phyloP scores from a whole-genome alignment of 352 stramenopile species.

The Hyaloperonospora arabidopsidis region DNA sequence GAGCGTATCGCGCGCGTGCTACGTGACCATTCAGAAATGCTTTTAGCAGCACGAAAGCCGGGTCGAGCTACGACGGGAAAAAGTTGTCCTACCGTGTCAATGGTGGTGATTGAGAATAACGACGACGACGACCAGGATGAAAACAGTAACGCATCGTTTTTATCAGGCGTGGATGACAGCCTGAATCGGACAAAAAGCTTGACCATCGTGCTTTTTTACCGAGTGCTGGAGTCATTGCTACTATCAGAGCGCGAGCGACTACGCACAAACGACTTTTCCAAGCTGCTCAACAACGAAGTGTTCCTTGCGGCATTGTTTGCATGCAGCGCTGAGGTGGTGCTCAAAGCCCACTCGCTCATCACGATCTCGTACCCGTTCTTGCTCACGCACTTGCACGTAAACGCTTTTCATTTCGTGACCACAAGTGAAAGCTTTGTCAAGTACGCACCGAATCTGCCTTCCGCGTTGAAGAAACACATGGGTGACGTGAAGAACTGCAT shows the following conservation, averaged over 20 bases:
- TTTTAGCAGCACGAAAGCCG: slow-evolving; percentile 34
- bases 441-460: slow-evolving; percentile 63
- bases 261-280: slow-evolving; percentile 64
- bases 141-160: slow-evolving; percentile 16
- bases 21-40: slow-evolving; percentile 38
- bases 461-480: slow-evolving; percentile 78
- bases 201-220: slow-evolving; percentile 68
- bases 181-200: slow-evolving; percentile 65
- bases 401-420: slow-evolving; percentile 82
- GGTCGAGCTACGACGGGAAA: slow-evolving; percentile 10
- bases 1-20: slow-evolving; percentile 48
- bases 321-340: slow-evolving; percentile 73
- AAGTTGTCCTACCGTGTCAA: slow-evolving; percentile 11
- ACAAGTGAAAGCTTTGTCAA: slow-evolving; percentile 85
- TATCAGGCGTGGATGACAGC: slow-evolving; percentile 60
- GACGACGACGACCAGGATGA: slow-evolving; percentile 16
- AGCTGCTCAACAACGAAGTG: slow-evolving; percentile 71
- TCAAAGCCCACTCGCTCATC: slow-evolving; percentile 82
- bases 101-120: slow-evolving; percentile 18
- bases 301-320: slow-evolving; percentile 76
- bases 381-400: slow-evolving; percentile 63
- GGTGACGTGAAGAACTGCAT: slow-evolving; percentile 80
- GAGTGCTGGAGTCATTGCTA: slow-evolving; percentile 67
- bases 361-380: slow-evolving; percentile 80
- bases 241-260: slow-evolving; percentile 63